A percentile compares a stretch with the other conserved stretches of the same genome.
Evolutionary conservation across 2,329 filamentous ascomycete species (phyloP).

Genomic region (Leptographium lundbergii): DNA sequence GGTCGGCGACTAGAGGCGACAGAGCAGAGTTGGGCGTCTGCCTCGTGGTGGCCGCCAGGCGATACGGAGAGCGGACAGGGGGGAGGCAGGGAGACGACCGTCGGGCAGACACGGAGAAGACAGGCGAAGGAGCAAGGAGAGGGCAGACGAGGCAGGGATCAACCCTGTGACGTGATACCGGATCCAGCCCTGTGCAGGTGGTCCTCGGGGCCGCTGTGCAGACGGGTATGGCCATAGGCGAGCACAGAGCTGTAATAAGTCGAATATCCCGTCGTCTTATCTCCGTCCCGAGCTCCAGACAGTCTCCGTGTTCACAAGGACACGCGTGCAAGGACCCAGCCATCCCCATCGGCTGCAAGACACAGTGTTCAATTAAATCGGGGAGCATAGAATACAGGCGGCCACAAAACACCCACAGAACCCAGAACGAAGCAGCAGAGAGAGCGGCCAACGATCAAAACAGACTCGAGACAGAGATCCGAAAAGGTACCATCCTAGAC

Average conservation of each 20-base stretch:
- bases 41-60: too few relatives aligned
- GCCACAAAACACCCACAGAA: neutral
- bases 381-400: neutral
- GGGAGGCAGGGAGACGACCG: too few relatives aligned
- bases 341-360: neutral
- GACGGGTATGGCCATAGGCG: too few relatives aligned
- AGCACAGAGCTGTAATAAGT: too few relatives aligned
- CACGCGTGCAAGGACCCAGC: too few relatives aligned
- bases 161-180: too few relatives aligned
- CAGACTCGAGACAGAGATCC: neutral
- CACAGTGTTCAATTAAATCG: neutral
- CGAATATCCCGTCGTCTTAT: neutral
- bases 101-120: neutral
- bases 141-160: neutral
- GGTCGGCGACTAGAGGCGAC: neutral
- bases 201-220: too few relatives aligned
- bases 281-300: conserved; percentile 3
- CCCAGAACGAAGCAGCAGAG: neutral
- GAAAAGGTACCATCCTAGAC: too few relatives aligned
- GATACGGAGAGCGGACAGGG: too few relatives aligned
- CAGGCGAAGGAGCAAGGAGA: neutral
- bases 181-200: too few relatives aligned
- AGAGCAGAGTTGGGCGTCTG: too few relatives aligned
- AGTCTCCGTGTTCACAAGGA: too few relatives aligned
- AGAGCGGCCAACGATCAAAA: neutral